Evolutionary conservation across 2,329 filamentous ascomycete genomes (phyloP).

Genomic region (Aspergillus ochraceoroseus): DNA sequence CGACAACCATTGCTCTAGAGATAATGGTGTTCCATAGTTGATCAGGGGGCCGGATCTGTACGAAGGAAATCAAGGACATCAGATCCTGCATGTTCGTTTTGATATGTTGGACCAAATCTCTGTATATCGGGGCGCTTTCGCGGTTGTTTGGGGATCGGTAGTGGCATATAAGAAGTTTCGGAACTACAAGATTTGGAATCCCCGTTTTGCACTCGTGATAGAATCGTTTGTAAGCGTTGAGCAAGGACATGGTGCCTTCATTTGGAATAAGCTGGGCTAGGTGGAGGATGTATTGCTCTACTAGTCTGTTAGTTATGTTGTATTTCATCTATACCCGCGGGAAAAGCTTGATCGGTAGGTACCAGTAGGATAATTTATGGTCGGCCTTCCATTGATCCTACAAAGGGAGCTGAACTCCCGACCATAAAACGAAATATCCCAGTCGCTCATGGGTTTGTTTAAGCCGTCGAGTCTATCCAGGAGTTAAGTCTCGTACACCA

Average conservation of each 20-base stretch:
- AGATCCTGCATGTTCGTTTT: background rate
- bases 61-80: conserved; percentile 2
- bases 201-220: background rate
- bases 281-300: conserved; percentile 12
- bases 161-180: conserved; percentile 65
- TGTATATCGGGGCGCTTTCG: conserved; percentile 63
- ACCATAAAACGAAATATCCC: conserved; percentile 33
- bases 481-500: conserved; percentile 9
- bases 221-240: conserved; percentile 8
- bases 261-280: conserved; percentile 9
- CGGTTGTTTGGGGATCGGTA: conserved; percentile 74
- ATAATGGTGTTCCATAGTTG: conserved; percentile 14
- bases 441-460: conserved; percentile 64
- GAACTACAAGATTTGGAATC: conserved; percentile 51
- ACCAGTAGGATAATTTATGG: conserved; percentile 10
- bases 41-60: conserved; percentile 10
- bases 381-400: conserved; percentile 1
- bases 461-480: conserved; percentile 60
- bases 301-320: no score
- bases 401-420: conserved; percentile 12
- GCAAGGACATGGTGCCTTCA: conserved; percentile 6
- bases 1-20: conserved; percentile 6
- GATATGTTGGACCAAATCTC: conserved; percentile 30
- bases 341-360: background rate
- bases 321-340: no score